Base-by-base conservation (phyloP, 306 rosid genomes). In the Cucurbita moschata region DNA sequence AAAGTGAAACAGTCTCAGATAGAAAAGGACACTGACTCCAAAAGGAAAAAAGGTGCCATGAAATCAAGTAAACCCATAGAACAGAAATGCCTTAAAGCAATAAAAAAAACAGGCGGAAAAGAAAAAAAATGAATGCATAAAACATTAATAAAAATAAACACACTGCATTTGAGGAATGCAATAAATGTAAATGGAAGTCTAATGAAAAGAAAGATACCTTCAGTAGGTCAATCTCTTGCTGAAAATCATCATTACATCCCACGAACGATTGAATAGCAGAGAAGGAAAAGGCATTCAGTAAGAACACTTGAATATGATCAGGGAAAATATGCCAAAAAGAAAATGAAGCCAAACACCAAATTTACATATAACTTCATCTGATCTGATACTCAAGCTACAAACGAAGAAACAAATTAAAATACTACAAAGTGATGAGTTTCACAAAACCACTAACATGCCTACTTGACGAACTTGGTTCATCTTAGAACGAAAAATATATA, bases 161-260 rank as follows among this genome's bases (percentile, higher is more conserved):
- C 11, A 13, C 12, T 67, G 37, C 50, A 76, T 56, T 51, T 47
- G 15, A 16, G 56, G 23, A 38, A 26, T 55, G 53, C 10, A 78
- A 70, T 19, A 56, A 26, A 61, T 52, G 59, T 58, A 77, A 59
- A 78, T 46, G 65, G 35, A 59, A 78, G 77, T 58, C 57, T 50
- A 21, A n/a, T 58, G 42, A 50, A 62, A 51, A 71, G 62, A 79
- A 56, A 76, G 49, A 68, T 86, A 95, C 99, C 99, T 95, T 91
- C 30, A 95, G 84, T 75, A 95, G 84, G 85, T 95, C 99, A 76
- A 95, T 95, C 92, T 95, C 99, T 91, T 95, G 99, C 97, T 95
- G 81, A 70, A 76, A 77, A 70, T 50, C 74, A 50, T 70, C 64
- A 72, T 76, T 21, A 76, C 77, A 60, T 79, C 86, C 83, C 71